Conservation (phyloP, 2,329 filamentous ascomycete genomes). For the Sporothrix protearum region DNA sequence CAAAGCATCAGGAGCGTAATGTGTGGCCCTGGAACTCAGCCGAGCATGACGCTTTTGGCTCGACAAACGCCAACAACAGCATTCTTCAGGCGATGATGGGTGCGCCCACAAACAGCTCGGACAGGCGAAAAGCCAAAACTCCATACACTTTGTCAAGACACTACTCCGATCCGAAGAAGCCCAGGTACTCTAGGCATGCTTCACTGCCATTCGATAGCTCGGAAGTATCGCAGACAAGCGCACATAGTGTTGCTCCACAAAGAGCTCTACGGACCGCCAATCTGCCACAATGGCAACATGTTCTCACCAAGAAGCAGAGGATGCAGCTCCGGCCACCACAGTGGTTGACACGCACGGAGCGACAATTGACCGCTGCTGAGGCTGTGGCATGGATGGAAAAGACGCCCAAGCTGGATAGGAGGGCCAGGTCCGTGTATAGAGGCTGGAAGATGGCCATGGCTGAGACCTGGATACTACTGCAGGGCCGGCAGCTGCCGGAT, state of each 20-base stretch:
- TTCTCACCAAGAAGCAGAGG: neutral
- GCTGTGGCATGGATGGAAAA: neutral
- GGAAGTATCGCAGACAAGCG: neutral
- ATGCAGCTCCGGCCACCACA: neutral
- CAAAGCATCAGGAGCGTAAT: neutral
- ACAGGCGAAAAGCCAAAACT: neutral
- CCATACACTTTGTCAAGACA: neutral
- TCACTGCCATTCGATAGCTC: neutral
- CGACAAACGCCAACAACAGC: neutral
- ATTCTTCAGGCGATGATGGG: neutral
- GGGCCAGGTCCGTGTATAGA: constrained; percentile 8
- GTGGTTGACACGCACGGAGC: neutral
- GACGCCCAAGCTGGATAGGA: neutral
- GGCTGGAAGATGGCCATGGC: constrained; percentile 25
- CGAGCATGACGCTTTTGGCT: neutral
- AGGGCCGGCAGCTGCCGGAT: constrained; percentile 17
- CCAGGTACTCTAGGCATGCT: neutral
- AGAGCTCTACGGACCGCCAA: neutral
- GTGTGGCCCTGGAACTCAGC: neutral
- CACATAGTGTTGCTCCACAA: neutral
- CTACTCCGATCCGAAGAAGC: neutral
- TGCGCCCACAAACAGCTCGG: neutral
- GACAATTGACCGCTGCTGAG: neutral
- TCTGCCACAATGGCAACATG: neutral
- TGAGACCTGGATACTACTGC: constrained; percentile 24